Evolutionary conservation across 805 yeast species (phyloP), one percentile per base, ranked within the genome.

Genomic region (Wickerhamia fluorescens): DNA sequence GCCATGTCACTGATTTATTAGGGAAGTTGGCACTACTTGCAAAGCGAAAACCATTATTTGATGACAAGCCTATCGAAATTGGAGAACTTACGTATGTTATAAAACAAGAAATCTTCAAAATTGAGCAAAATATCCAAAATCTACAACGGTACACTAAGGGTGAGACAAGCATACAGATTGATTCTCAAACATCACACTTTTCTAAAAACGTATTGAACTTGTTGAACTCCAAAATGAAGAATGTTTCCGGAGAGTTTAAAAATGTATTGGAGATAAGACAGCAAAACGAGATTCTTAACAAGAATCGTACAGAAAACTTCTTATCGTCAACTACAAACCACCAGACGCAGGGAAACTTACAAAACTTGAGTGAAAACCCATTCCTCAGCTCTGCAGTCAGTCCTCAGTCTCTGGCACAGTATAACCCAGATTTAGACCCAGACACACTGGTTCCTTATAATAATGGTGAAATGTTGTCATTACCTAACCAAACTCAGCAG

Each of bases 1-100:
- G 88, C 7, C 78, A 76, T 31, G 85, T 89, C 8, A 88, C 96
- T 5, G 85, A 75, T 30, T 65, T 87, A 42, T 63, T 92, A 32
- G 75, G 81, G 21, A 78, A 86, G 45, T 65, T 92, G 30, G 95
- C 97, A 2, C 63, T 69, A 40, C 57, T 92, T 40, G 96, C 98
- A 3, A 86, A 82, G 53, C 68, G 87, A 43, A 88, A 87, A 51
- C 94, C 96, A 12, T 58, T 89, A 49, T 85, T 92, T 41, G 95
- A 88, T 48, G 98, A 92, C 56, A 78, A 82, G 41, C 96, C 97
- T 1, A 78, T 85, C 10, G 97, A 92, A 49, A 85, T 92, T 38
- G 84, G 88, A 13, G 96, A 92, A 53, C 64, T 92, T 39, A 88
- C 98, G 1, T 83, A 78, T 42, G 79, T 87, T 23, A 78, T 81